phyloP scores from a whole-genome alignment of 2,329 filamentous ascomycete genomes.

The Fusarium chlamydosporum region DNA sequence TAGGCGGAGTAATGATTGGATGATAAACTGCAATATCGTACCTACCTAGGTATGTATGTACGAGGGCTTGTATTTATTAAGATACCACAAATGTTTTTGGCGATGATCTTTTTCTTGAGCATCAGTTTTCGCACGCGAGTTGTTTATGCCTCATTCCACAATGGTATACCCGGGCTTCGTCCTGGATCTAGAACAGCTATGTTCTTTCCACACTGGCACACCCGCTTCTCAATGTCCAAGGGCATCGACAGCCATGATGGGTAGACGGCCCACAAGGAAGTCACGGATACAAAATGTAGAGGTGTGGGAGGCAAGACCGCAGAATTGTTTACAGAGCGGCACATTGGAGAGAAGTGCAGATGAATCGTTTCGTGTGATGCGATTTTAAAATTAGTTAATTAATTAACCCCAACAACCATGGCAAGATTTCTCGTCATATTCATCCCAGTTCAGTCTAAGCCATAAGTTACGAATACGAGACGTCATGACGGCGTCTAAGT shows the following conservation, averaged over 20 bases:
- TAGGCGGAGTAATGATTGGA: conserved; percentile 8
- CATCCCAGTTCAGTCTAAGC: neutral
- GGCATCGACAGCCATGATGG: neutral
- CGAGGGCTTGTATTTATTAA: conserved; percentile 21
- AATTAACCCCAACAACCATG: conserved; percentile 6
- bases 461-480: conserved; percentile 19
- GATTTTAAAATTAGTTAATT: conserved; percentile 30
- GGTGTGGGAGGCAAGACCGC: neutral
- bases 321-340: conserved; percentile 3
- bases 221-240: neutral
- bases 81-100: conserved; percentile 45
- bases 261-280: neutral
- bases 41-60: conserved; percentile 4
- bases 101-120: neutral
- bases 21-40: conserved; percentile 29
- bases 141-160: neutral
- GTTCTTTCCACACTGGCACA: conserved; percentile 8
- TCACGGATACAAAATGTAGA: conserved; percentile 25
- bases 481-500: conserved; percentile 25
- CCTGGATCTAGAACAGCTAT: neutral
- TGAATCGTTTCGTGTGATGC: conserved; percentile 21
- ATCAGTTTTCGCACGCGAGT: too few species aligned
- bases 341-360: conserved; percentile 8
- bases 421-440: neutral
- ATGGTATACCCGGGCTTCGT: neutral